Base-by-base conservation (phyloP, 139 green algal genomes). In the Edaphochlamys debaryana region DNA sequence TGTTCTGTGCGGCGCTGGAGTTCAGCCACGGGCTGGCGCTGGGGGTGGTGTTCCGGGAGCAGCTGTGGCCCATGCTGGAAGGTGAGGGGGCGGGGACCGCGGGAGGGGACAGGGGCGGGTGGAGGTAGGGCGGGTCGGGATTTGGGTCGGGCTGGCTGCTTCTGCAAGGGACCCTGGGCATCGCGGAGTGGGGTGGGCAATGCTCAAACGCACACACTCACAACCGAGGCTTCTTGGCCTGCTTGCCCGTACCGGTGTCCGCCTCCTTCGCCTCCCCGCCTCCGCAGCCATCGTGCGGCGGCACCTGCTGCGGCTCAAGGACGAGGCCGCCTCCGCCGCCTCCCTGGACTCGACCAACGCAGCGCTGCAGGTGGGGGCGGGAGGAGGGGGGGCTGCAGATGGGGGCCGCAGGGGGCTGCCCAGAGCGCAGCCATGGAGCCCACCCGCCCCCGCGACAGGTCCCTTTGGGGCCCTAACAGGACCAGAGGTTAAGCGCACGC, bases 1-100 rank as follows among this genome's bases (percentile, higher is more conserved):
- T 88, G 36, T 82, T 87, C 27, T 86, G 77, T 36, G 42, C 48
- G 38, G 79, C 79, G 67, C 58, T 90, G 64, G 87, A 90, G 79
- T 17, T 34, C 42, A 87, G 67, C 67, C 82, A 88, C 79, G 40
- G 45, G 11, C 45, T 90, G 40, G 80, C 69, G 56, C 77, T 90
- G 15, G 34, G 27, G 34, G 58, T 45, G 27, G 48, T 34, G 17
- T 50, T 90, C n/a, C 50, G 23, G 27, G 67, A 40, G 23, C 78
- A 88, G 82, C 71, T 90, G 22, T 86, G 71, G 82, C 71, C 66
- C 13, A 40, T 36, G 41, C 17, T 87, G 8, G 82, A 90, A 23
- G 69, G 82, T 87, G 66, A 30, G 81, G 11, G 3, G n/a, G 69
- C 29, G 30, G 27, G 69, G 0, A 29, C 4, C 27, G 29, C 30